Conservation (phyloP, 2,329 filamentous ascomycete species). For the Penicillium glabrum region DNA sequence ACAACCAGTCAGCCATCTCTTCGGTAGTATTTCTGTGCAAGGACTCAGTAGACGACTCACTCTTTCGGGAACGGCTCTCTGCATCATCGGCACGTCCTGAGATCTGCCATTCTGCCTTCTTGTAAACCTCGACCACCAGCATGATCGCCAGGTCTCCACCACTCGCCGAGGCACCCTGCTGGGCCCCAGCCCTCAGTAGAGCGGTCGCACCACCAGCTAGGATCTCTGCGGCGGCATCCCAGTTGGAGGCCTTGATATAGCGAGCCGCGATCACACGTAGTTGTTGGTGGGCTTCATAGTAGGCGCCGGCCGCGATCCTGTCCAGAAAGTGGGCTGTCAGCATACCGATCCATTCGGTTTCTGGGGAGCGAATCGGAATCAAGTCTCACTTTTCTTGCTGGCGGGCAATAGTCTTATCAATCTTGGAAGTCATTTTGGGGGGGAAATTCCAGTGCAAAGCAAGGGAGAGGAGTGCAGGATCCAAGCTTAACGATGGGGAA, state of each 20-base stretch:
- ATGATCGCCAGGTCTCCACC: conserved; percentile 86
- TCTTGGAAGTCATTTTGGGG: conserved; percentile 45
- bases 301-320: conserved; percentile 86
- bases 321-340: conserved; percentile 17
- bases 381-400: conserved; percentile 71
- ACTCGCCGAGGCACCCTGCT: conserved; percentile 89
- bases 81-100: conserved; percentile 56
- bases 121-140: conserved; percentile 86
- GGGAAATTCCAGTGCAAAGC: neutral
- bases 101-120: conserved; percentile 73
- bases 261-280: conserved; percentile 92
- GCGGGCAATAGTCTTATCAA: conserved; percentile 69
- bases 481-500: neutral
- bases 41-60: conserved; percentile 21
- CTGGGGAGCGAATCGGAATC: conserved; percentile 7
- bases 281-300: conserved; percentile 98
- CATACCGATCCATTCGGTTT: neutral
- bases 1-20: neutral
- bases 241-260: conserved; percentile 86
- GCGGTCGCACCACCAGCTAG: conserved; percentile 80
- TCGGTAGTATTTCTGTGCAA: neutral
- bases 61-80: conserved; percentile 65
- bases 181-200: conserved; percentile 60
- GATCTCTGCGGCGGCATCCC: conserved; percentile 80
- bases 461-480: neutral